A percentile compares a stretch with the other conserved stretches of the same genome.
phyloP scores from a whole-genome alignment of 2,329 filamentous ascomycete genomes.

The Stemphylium lycopersici region DNA sequence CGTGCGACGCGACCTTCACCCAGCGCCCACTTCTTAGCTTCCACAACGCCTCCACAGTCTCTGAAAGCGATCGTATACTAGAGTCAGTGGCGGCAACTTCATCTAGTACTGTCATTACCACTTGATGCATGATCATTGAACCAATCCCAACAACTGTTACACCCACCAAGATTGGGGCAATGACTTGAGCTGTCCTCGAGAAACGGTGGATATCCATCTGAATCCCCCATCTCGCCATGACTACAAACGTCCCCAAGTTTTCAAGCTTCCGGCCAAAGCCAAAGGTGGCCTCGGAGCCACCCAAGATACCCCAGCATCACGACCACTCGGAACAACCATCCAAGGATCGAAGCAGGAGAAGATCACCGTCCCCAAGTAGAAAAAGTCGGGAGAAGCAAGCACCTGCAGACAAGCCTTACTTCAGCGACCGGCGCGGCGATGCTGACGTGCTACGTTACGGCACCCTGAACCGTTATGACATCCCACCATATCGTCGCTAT shows the following conservation, averaged over 20 bases:
- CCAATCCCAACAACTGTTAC: not conserved
- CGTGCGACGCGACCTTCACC: constrained; percentile 14
- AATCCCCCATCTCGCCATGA: constrained; percentile 21
- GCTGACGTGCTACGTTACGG: constrained; percentile 76
- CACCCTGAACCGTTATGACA: constrained; percentile 70
- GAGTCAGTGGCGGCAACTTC: not conserved
- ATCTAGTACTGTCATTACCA: too few species aligned
- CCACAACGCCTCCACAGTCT: not conserved
- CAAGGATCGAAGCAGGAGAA: not conserved
- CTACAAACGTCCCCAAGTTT: constrained; percentile 68
- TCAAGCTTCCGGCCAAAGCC: constrained; percentile 71
- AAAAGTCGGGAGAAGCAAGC: constrained; percentile 5
- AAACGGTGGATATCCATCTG: not conserved
- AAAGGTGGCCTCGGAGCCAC: constrained; percentile 19
- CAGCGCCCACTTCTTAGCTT: not conserved
- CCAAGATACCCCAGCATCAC: constrained; percentile 18
- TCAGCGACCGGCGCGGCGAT: constrained; percentile 75
- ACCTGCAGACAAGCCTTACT: constrained; percentile 21
- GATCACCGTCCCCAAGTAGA: constrained; percentile 47
- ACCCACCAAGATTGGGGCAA: not conserved
- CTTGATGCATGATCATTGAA: not conserved
- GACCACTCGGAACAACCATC: constrained; percentile 8
- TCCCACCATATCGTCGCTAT: constrained; percentile 73
- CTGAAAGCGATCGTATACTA: not conserved
- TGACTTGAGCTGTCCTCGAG: not conserved